Conservation (phyloP, 352 stramenopile species). For the Phytophthora europaea region DNA sequence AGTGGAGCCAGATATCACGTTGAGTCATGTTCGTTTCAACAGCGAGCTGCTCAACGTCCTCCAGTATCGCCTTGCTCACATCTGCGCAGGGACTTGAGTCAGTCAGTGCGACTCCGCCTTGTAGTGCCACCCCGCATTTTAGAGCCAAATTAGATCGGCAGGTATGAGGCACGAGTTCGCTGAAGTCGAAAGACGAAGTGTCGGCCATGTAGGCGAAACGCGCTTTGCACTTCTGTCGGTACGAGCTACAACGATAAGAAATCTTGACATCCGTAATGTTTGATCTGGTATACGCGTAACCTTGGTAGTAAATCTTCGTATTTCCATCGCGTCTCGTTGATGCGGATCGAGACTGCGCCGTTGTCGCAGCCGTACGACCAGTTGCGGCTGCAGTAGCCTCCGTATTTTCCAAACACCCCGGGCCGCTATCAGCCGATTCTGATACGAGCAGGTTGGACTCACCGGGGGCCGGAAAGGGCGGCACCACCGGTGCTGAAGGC, state of each 20-base stretch:
- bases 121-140: neutral
- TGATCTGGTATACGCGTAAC: neutral
- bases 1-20: neutral
- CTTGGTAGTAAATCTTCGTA: constrained; percentile 15
- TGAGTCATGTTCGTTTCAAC: constrained; percentile 9
- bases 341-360: no score
- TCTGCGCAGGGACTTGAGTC: neutral
- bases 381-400: no score
- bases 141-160: neutral
- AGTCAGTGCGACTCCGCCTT: no score
- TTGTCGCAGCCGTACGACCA: neutral
- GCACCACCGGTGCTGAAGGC: neutral
- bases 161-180: neutral
- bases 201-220: neutral
- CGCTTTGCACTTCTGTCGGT: neutral
- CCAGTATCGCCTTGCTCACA: neutral
- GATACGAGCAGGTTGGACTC: neutral
- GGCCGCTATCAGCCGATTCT: neutral
- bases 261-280: neutral
- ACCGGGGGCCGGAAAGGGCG: neutral
- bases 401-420: neutral
- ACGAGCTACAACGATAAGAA: constrained; percentile 5
- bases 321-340: neutral
- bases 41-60: constrained; percentile 10
- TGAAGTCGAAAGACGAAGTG: constrained; percentile 1